Conservation (phyloP, 1,139 yeast species). For the Entelexis paramagnoliae region DNA sequence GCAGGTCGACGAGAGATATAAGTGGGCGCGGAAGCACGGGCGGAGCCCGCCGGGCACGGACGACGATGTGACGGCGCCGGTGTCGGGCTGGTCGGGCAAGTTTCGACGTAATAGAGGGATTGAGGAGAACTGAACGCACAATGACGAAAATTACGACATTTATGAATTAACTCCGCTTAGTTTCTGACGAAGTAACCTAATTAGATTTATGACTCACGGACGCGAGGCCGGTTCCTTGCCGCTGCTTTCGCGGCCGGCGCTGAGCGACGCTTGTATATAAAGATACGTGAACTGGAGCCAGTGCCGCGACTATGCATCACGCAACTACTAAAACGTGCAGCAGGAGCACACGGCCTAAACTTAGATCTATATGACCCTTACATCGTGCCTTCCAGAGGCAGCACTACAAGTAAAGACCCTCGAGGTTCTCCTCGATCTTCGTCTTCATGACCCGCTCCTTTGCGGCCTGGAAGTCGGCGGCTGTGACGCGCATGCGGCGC, state of each 20-base stretch:
- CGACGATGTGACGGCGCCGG: neutral
- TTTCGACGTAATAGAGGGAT: conserved; percentile 14
- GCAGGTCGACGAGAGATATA: conserved; percentile 15
- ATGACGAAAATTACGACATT: neutral
- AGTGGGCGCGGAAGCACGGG: conserved; percentile 19
- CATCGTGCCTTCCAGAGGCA: neutral
- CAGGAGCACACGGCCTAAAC: neutral
- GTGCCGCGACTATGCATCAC: no score
- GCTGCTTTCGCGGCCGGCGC: no score
- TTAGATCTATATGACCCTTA: neutral
- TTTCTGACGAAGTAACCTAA: no score
- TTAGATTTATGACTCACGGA: no score
- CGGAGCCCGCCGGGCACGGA: conserved; percentile 15
- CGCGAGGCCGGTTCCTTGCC: no score
- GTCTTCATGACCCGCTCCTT: conserved; percentile 95
- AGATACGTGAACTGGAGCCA: no score
- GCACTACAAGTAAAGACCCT: conserved; percentile 72
- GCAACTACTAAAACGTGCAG: no score
- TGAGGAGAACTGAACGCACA: conserved; percentile 34
- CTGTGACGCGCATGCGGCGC: conserved; percentile 96
- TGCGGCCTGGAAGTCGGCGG: conserved; percentile 88
- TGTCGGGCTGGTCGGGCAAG: neutral
- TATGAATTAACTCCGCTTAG: no score
- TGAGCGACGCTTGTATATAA: no score
- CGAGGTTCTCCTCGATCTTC: conserved; percentile 93